Evolutionary conservation across 1,284 basidiomycete species (phyloP), one percentile per base, ranked within the genome.

Genomic region (Microbotryum saponariae): DNA sequence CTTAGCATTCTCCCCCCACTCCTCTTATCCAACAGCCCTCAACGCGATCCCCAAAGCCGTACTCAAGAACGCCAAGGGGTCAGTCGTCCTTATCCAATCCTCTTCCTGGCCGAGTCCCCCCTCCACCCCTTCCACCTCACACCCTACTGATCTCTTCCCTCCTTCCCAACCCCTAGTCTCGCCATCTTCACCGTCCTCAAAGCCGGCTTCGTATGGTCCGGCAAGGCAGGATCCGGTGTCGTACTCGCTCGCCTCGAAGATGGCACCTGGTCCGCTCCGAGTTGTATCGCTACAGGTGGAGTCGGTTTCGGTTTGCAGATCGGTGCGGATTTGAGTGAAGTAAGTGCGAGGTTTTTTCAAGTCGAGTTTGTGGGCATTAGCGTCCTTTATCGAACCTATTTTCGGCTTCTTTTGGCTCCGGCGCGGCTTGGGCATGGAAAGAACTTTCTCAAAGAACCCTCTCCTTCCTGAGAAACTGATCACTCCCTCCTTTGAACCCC

Each of bases 231-330:
- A 45, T 91, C 89, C 0, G 94, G 94, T 10, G 78, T 98, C 62
- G 92, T 98, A 74, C 88, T 97, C 71, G 90, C 94, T 12, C 85
- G 96, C 20, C 83, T 97, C 45, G 88, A 89, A 5, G 93, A 97
- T 73, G 96, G 94, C 64, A 92, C 89, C 23, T 97, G 94, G 94
- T 92, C 89, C 53, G 93, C 93, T 1, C 94, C 94, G 0, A 91
- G 88, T 50, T 97, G 93, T 77, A 96, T 98, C 74, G 93, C 90
- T n/a, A 97, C 93, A 0, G 93, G 90, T 27, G 91, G 91, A 1
- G 76, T 73, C 44, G 94, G 94, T 47, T 93, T 93, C 85, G 94
- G 94, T 52, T 83, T 97, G 53, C 94, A 96, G 77, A 89, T 94
- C 65, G 92, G 92, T 60, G 89, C 89, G 5, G 66, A 68, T 31